A percentile compares a stretch with the other conserved stretches of the same genome.
phyloP scores from a whole-genome alignment of 2,329 filamentous ascomycete species.

The Arthroderma sp. region DNA sequence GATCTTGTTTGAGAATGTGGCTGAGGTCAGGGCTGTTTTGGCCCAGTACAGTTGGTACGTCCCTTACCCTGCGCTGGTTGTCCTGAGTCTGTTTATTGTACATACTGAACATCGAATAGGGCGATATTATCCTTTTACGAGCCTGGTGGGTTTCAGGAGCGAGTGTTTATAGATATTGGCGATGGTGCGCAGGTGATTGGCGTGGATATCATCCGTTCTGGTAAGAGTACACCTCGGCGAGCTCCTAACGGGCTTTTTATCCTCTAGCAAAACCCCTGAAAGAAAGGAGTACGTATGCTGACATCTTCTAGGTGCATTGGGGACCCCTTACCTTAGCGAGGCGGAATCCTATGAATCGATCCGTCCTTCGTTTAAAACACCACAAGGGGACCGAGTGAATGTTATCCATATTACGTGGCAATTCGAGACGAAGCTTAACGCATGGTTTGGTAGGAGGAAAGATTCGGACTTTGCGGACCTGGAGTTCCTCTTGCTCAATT shows the following conservation, averaged over 20 bases:
- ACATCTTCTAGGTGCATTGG: constrained; percentile 1
- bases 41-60: constrained; percentile 3
- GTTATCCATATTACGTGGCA: constrained; percentile 6
- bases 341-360: constrained; percentile 4
- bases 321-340: constrained; percentile 1
- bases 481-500: constrained; percentile 2
- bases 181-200: constrained; percentile 5
- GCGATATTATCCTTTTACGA: constrained; percentile 4
- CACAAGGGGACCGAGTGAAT: constrained; percentile 4
- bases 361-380: constrained; percentile 3
- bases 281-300: background rate
- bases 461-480: constrained; percentile 5
- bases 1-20: background rate
- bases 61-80: background rate
- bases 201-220: constrained; percentile 4
- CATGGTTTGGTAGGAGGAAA: constrained; percentile 4
- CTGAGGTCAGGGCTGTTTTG: constrained; percentile 5
- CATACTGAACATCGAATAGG: constrained; percentile 1
- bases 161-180: constrained; percentile 6
- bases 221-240: background rate
- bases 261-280: no score
- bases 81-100: no score
- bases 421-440: constrained; percentile 4
- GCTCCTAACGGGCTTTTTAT: no score
- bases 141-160: constrained; percentile 1